A percentile compares a stretch with the other conserved stretches of the same genome.
These are phyloP conservation scores for Aulographum hederae DNA, from an alignment of 2,329 filamentous ascomycete genomes.

Conservation along the genomic window DNA sequence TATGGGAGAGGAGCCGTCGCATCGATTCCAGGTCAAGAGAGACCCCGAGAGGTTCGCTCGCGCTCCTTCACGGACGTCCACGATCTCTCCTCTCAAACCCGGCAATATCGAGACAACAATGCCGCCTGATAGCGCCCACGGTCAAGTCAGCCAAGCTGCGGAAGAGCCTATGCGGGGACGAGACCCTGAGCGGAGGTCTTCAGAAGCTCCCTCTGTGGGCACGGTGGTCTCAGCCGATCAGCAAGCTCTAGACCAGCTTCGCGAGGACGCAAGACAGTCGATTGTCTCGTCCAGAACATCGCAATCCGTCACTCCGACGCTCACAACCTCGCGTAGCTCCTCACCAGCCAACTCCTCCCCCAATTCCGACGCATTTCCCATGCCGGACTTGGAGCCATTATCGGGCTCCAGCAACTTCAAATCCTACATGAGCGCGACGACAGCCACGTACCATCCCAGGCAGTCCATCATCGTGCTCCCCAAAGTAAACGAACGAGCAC, in stretches of 20 bases:
- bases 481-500: no score
- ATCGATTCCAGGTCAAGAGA: constrained; percentile 19
- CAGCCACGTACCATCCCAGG: no score
- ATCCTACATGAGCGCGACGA: no score
- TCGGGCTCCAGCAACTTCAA: no score
- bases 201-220: not conserved
- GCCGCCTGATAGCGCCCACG: constrained; percentile 1
- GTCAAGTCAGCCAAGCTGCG: not conserved
- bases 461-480: no score
- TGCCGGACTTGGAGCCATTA: no score
- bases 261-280: constrained; percentile 18
- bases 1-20: constrained; percentile 11
- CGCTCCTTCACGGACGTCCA: constrained; percentile 9
- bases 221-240: not conserved
- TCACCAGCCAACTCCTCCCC: not conserved
- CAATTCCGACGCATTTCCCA: not conserved
- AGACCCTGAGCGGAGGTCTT: not conserved
- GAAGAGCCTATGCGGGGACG: no score
- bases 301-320: not conserved
- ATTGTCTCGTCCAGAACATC: constrained; percentile 17
- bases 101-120: constrained; percentile 4
- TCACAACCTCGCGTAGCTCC: not conserved
- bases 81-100: constrained; percentile 17
- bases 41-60: constrained; percentile 12
- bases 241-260: constrained; percentile 13